Evolutionary conservation across 75 land plant species (phyloP), one percentile per base, ranked within the genome.

Genomic region (Larix kaempferi): DNA sequence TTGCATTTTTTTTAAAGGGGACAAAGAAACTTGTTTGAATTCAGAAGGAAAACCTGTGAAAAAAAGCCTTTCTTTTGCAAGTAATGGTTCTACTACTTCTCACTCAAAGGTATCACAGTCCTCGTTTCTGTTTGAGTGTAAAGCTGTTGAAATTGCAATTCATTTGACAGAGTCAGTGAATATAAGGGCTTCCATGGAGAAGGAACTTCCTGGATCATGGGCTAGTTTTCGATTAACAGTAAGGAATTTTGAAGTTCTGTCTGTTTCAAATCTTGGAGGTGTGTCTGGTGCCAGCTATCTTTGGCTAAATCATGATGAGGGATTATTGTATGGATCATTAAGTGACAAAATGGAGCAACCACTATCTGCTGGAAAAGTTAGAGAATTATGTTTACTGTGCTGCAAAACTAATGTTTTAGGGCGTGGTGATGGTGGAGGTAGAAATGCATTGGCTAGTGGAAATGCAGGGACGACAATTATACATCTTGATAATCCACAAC

Each of bases 371-470:
- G 75, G 64, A 63, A 78, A 69, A 33, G 76, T 73, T 15, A 41
- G 86, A 57, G 83, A 89, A 65, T 33, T 90, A 57, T 80, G 90
- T 55, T 76, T 98, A 22, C 81, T 96, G 16, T 83, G 89, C 37
- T 95, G 96, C 67, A 83, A 79, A 75, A 78, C 83, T 77, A 71
- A 82, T 78, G 76, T 86, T 33, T 69, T 87, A 79, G 79, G 87
- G 27, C 94, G 99, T 52, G 99, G 99, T 76, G 89, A 91, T 83
- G 99, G 99, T 41, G 92, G 80, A 74, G 98, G 98, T 66, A 80
- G 88, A 39, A 98, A 98, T 89, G 91, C 87, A 23, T 80, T 98
- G 72, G 88, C 94, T 52, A 81, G 79, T 62, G 87, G 90, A 16
- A 60, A 85, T 61, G 91, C 96, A 65, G 99, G 99, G 56, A 78